phyloP scores from a whole-genome alignment of 2,329 filamentous ascomycete species.

The Aspergillus sp. region DNA sequence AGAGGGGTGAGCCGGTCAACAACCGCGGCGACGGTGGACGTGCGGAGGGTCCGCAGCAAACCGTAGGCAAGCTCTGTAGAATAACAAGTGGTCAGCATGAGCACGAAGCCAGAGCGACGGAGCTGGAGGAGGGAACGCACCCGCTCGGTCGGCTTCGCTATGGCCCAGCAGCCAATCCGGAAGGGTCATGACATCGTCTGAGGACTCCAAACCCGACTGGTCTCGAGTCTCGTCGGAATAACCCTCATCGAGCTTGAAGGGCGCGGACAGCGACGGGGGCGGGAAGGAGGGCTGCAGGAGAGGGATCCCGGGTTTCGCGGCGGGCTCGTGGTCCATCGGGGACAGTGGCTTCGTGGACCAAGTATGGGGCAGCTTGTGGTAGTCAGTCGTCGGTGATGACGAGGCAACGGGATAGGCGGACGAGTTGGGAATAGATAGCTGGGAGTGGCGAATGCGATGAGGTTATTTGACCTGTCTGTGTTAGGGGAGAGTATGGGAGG shows the following conservation, averaged over 20 bases:
- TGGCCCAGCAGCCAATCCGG: constrained; percentile 48
- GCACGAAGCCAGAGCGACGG: constrained; percentile 2
- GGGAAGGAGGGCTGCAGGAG: constrained; percentile 18
- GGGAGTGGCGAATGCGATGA: no score
- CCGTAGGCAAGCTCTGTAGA: constrained; percentile 66
- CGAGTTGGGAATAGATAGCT: no score
- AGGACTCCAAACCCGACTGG: constrained; percentile 29
- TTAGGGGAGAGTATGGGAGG: neutral
- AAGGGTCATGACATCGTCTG: constrained; percentile 36
- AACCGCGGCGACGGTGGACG: constrained; percentile 68
- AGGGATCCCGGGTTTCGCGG: constrained; percentile 13
- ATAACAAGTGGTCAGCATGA: constrained; percentile 9
- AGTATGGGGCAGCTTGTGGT: no score
- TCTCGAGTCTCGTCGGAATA: constrained; percentile 67
- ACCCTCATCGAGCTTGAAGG: constrained; percentile 67
- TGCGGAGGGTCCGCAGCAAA: constrained; percentile 68
- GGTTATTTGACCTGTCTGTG: no score
- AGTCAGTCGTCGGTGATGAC: no score
- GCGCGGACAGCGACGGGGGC: constrained; percentile 20
- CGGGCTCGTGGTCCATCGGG: constrained; percentile 23
- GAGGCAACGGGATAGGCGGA: no score
- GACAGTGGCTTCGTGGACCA: constrained; percentile 3
- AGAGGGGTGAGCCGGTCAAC: constrained; percentile 71
- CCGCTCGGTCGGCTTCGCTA: constrained; percentile 46
- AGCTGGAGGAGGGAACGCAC: constrained; percentile 22